phyloP scores from a whole-genome alignment of 2,329 filamentous ascomycete genomes.

The Akanthomyces uredinophilus region DNA sequence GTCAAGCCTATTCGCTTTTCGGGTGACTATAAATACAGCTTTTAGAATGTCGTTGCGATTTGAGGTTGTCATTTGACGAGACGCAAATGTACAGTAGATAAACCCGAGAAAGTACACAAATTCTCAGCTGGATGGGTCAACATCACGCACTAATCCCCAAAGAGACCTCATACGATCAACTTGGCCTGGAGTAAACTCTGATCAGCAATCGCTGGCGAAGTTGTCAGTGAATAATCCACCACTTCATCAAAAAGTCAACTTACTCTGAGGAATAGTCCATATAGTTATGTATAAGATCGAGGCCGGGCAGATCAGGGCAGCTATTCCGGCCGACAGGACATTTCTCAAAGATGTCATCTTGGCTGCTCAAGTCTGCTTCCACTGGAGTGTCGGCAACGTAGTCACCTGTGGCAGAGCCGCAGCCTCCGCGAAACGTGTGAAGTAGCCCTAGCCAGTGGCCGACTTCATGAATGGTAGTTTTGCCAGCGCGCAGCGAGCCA shows the following conservation, averaged over 20 bases:
- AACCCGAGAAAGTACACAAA: too few species aligned
- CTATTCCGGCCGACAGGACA: conserved; percentile 35
- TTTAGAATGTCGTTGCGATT: too few species aligned
- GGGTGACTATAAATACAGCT: too few species aligned
- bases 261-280: conserved; percentile 31
- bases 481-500: conserved; percentile 30
- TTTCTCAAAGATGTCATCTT: conserved; percentile 16
- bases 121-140: conserved; percentile 28
- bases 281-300: conserved; percentile 35
- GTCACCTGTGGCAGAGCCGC: conserved; percentile 31
- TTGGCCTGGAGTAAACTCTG: background rate
- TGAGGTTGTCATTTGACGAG: too few species aligned
- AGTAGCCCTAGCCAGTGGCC: conserved; percentile 46
- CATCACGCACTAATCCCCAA: background rate
- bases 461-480: conserved; percentile 36
- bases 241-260: background rate
- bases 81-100: too few species aligned
- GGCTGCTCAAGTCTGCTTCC: too few species aligned
- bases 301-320: conserved; percentile 26
- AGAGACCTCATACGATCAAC: background rate
- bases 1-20: too few species aligned
- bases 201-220: background rate
- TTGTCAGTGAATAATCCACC: background rate
- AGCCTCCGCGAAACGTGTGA: conserved; percentile 43
- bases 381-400: background rate